These are phyloP conservation scores for Termitomyces bulborhizus DNA, from an alignment of 768 basidiomycete genomes.

Conservation along the genomic window DNA sequence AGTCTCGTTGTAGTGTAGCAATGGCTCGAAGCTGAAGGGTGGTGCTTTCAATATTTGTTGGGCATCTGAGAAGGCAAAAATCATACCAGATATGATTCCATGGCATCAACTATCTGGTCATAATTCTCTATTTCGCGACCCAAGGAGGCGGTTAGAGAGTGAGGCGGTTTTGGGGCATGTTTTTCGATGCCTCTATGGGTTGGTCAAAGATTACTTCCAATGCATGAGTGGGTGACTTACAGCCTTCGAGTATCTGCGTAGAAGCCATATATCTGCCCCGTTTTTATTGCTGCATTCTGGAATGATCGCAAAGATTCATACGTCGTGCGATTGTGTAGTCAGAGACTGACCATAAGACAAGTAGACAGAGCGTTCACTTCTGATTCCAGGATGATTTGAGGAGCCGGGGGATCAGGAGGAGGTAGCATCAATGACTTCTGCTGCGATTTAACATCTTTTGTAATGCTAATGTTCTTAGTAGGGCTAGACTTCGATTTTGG, in stretches of 20 bases:
- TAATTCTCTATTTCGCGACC: constrained; percentile 74
- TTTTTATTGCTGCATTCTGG: constrained; percentile 62
- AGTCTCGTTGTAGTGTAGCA: constrained; percentile 63
- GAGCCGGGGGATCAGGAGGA: constrained; percentile 36
- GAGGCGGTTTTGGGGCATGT: constrained; percentile 57
- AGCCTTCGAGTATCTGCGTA: constrained; percentile 59
- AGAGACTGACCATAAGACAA: constrained; percentile 49
- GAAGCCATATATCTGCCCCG: constrained; percentile 66
- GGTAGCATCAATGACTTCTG: constrained; percentile 48
- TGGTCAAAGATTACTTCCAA: neutral
- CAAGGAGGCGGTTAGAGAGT: constrained; percentile 55
- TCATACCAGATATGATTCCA: constrained; percentile 67
- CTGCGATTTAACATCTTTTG: constrained; percentile 17
- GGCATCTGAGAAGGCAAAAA: neutral
- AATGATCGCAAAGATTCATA: constrained; percentile 4
- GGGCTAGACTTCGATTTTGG: constrained; percentile 39
- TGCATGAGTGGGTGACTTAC: constrained; percentile 32
- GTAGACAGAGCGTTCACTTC: constrained; percentile 54
- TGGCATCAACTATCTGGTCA: constrained; percentile 72
- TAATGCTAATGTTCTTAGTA: constrained; percentile 21
- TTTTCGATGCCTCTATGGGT: constrained; percentile 47
- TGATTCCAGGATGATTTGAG: constrained; percentile 47
- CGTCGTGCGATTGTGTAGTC: neutral
- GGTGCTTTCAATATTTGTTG: neutral
- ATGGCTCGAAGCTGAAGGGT: constrained; percentile 60